Base-by-base conservation (phyloP, 495 filamentous ascomycete species). In the Lasiosphaeria miniovina region DNA sequence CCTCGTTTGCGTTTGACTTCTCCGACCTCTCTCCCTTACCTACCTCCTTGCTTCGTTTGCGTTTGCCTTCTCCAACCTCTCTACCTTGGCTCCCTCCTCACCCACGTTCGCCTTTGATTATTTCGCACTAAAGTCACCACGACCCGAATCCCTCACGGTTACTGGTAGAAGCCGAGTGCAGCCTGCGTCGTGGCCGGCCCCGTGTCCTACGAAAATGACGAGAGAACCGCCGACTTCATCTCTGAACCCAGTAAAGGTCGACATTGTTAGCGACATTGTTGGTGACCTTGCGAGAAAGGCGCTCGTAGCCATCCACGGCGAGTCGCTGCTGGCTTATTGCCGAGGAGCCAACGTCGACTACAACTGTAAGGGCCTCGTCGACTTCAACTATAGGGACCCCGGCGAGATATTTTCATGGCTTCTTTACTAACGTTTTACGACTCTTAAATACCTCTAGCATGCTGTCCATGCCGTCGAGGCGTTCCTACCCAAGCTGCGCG, bases 211-310 rank as follows among this genome's bases (percentile, higher is more conserved):
- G 6, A 46, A 5, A 46, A 5, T n/a, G 11, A 5, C n/a, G 0
- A 51, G 49, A 51, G 49, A 9, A 14, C 32, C 49, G 24, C 48
- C n/a, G 31, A 57, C 35, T 57, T 49, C 35, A 17, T 12, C 54
- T 46, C 48, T 64, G 10, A 49, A 56, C 11, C 62, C 74, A 12
- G 57, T 66, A 36, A 71, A 57, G 31, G 64, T 88, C 36, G 86
- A 89, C 66, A n/a, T n/a, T n/a, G n/a, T n/a, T n/a, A n/a, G n/a
- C n/a, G n/a, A n/a, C n/a, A 75, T 89, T 2, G 78, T 88, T 3
- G 87, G 89, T 3, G 89, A 92, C 65, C 91, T 88, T 71, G 86
- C 86, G 9, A 89, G 89, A 14, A 77, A 81, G 50, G 88, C 90
- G 59, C 75, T 85, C 1, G 91, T 91, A 71, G 67, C 89, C 8